Evolutionary conservation across 345 rosid genomes (phyloP).

Genomic region (Erucastrum elatum): DNA sequence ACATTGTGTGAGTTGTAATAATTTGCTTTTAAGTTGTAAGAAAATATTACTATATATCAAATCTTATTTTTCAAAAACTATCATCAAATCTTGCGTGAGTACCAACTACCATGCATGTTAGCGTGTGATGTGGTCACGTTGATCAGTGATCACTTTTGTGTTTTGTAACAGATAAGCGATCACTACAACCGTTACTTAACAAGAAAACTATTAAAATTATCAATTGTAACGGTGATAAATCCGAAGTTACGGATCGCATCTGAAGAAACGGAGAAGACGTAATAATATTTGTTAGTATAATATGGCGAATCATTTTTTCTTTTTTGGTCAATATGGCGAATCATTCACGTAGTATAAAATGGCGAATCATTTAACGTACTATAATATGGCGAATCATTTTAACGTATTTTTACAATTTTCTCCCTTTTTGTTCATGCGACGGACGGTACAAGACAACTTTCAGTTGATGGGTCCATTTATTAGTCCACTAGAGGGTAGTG

Average conservation of each 20-base stretch:
- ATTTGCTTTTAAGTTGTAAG: background rate
- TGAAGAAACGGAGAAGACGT: background rate
- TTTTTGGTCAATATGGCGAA: background rate
- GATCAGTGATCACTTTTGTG: conserved; percentile 4
- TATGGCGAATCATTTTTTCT: background rate
- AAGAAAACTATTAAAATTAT: background rate
- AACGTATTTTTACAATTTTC: background rate
- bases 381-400: background rate
- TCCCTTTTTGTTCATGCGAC: conserved; percentile 20
- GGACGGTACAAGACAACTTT: conserved; percentile 31
- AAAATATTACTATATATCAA: background rate
- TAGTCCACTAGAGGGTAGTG: conserved; percentile 29
- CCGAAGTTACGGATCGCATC: background rate
- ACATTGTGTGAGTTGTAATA: background rate
- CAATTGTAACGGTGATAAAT: conserved; percentile 8
- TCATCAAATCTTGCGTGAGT: conserved; percentile 4
- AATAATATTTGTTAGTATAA: background rate
- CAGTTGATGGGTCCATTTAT: conserved; percentile 33
- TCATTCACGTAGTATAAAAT: background rate
- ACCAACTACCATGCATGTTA: background rate
- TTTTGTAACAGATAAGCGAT: conserved; percentile 2
- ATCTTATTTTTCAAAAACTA: too few species aligned
- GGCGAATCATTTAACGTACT: background rate
- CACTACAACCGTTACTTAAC: conserved; percentile 5
- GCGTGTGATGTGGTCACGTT: conserved; percentile 34